Evolutionary conservation across 2,329 filamentous ascomycete genomes (phyloP).

Genomic region (Passalora sequoiae): DNA sequence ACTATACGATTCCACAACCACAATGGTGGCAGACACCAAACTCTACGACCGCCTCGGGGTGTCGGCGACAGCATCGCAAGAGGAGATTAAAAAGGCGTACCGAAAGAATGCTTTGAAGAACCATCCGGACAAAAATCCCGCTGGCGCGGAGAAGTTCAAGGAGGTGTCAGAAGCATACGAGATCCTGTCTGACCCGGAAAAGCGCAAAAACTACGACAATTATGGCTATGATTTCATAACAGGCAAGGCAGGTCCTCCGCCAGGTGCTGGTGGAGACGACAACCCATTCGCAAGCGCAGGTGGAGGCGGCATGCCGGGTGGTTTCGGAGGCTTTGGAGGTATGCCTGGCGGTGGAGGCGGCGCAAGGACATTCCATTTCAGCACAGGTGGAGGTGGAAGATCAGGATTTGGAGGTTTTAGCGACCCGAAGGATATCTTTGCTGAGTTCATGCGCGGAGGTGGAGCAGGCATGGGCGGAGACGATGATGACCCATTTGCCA

Average conservation of each 20-base stretch:
- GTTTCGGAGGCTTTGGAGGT: conserved; percentile 37
- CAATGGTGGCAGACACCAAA: conserved; percentile 93
- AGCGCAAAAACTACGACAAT: conserved; percentile 91
- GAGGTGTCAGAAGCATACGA: conserved; percentile 95
- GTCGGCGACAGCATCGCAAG: conserved; percentile 74
- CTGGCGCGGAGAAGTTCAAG: conserved; percentile 92
- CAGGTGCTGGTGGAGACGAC: conserved; percentile 48
- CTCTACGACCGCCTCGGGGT: conserved; percentile 83
- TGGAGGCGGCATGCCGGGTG: conserved; percentile 55
- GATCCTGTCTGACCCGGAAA: conserved; percentile 94
- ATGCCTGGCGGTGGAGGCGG: conserved; percentile 41
- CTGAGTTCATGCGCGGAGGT: conserved; percentile 67
- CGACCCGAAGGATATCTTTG: conserved; percentile 23
- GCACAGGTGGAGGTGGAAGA: conserved; percentile 50
- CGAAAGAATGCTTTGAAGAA: conserved; percentile 75
- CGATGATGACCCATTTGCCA: conserved; percentile 54
- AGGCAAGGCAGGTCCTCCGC: conserved; percentile 41
- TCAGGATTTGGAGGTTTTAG: conserved; percentile 24
- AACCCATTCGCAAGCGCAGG: conserved; percentile 43
- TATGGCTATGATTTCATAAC: conserved; percentile 85
- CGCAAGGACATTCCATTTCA: conserved; percentile 60
- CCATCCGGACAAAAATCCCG: conserved; percentile 95
- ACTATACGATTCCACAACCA: conserved; percentile 14
- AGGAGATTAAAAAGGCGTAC: conserved; percentile 97
- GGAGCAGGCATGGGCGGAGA: conserved; percentile 43